Evolutionary conservation across 2,329 filamentous ascomycete species (phyloP).

Genomic region (Cercospora janseana): DNA sequence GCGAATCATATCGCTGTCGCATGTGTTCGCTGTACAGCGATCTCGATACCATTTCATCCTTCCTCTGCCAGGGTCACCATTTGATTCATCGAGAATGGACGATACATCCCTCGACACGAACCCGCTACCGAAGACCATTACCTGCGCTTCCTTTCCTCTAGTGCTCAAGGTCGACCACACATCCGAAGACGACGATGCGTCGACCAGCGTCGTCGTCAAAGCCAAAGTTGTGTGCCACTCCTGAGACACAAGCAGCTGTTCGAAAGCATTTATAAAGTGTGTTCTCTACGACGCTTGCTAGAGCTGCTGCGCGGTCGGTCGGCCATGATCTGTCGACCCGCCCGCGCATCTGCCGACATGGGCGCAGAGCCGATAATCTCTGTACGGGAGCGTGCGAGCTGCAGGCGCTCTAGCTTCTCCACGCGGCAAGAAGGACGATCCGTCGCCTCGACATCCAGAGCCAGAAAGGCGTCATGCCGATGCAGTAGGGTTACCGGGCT

Average conservation of each 20-base stretch:
- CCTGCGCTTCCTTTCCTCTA: constrained; percentile 63
- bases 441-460: not conserved
- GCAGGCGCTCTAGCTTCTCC: not conserved
- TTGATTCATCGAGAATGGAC: constrained; percentile 62
- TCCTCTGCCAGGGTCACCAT: constrained; percentile 38
- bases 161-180: constrained; percentile 65
- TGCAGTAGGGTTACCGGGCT: constrained; percentile 24
- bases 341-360: constrained; percentile 5
- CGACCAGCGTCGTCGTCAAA: constrained; percentile 63
- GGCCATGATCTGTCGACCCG: constrained; percentile 12
- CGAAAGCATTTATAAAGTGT: constrained; percentile 3
- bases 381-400: not conserved
- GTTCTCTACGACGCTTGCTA: constrained; percentile 12
- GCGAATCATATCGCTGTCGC: constrained; percentile 32
- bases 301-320: constrained; percentile 11
- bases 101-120: constrained; percentile 62
- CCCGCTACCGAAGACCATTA: constrained; percentile 55
- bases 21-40: constrained; percentile 35
- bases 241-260: not conserved
- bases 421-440: not conserved
- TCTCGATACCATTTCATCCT: constrained; percentile 36
- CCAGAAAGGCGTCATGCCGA: constrained; percentile 17
- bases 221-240: constrained; percentile 59
- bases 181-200: constrained; percentile 59
- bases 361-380: constrained; percentile 1